Base-by-base conservation (phyloP, 169 alveolate genomes). In the Cryptosporidium ubiquitum region DNA sequence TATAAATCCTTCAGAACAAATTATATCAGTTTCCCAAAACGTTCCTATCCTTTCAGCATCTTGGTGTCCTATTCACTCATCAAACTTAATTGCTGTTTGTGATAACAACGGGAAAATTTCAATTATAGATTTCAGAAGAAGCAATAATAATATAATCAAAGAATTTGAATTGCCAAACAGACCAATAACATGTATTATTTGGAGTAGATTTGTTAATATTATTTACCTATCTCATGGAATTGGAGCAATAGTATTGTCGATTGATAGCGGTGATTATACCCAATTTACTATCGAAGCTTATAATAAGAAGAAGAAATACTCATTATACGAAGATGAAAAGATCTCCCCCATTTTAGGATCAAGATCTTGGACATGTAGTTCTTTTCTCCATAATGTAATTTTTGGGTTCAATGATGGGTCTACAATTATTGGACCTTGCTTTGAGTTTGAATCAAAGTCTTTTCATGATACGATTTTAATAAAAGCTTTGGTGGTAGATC, bases 341-440 rank as follows among this genome's bases (percentile, higher is more conserved):
- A 26, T 64, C 29, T 61, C 61, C 37, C 89, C 89, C 12, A 26
- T 79, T 26, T 61, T 79, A 10, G 89, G 89, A 6, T 58, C 89
- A 14, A 79, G 89, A 64, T 79, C 89, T 9, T 79, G 89, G 89
- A 33, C 89, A 12, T 79, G 89, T 33, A 29, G 74, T 31, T 79
- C 89, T 5, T 42, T 79, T 23, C 64, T 79, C 16, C 89, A 79
- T 39, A n/a, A 79, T 31, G 79, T 79, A 10, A 79, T 79, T 9
- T 79, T 79, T 44, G 89, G 89, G 20, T 79, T 79, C 40, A 79
- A 79, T 40, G 89, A 79, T 64, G 89, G 89, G 9, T 79, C 89
- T n/a, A 64, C 79, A 12, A 66, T 79, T 44, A 79, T 79, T 20
- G 89, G 79, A 29, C 89, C 89, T 40, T 61, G 89, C 58, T 79